A percentile compares a stretch with the other conserved stretches of the same genome.
Evolutionary conservation across 177 flowering plant genomes (phyloP).

Genomic region (Vitis hybrid): DNA sequence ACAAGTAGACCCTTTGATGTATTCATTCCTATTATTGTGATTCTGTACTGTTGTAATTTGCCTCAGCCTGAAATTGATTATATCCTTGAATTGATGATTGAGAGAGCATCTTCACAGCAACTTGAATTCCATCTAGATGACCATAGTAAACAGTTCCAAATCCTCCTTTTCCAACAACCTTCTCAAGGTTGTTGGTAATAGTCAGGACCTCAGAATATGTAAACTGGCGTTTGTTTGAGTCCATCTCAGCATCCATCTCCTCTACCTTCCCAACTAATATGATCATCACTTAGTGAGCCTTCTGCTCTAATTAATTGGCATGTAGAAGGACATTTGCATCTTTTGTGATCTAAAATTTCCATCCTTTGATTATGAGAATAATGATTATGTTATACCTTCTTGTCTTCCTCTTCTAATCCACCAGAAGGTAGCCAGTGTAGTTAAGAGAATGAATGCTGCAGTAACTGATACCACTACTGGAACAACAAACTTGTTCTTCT

Average conservation of each 20-base stretch:
- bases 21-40: background rate
- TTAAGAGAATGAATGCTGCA: background rate
- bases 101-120: slow-evolving; percentile 21
- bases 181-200: slow-evolving; percentile 19
- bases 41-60: background rate
- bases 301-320: too few relatives aligned
- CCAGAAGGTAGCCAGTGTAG: slow-evolving; percentile 6
- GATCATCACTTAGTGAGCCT: too few relatives aligned
- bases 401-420: background rate
- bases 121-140: slow-evolving; percentile 14
- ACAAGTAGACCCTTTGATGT: too few relatives aligned
- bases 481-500: slow-evolving; percentile 13
- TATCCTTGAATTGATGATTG: slow-evolving; percentile 13
- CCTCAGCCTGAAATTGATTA: slow-evolving; percentile 17
- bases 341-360: too few relatives aligned
- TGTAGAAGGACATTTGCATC: too few relatives aligned
- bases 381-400: background rate
- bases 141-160: slow-evolving; percentile 28
- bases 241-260: background rate
- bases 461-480: slow-evolving; percentile 13
- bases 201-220: slow-evolving; percentile 6
- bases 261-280: too few relatives aligned
- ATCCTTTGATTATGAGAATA: background rate
- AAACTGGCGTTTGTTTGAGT: slow-evolving; percentile 5
- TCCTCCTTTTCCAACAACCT: slow-evolving; percentile 22